Percentiles rank a stretch among this genome's conserved stretches.
phyloP scores from a whole-genome alignment of 179 eudicot species.

The Silene coronaria region DNA sequence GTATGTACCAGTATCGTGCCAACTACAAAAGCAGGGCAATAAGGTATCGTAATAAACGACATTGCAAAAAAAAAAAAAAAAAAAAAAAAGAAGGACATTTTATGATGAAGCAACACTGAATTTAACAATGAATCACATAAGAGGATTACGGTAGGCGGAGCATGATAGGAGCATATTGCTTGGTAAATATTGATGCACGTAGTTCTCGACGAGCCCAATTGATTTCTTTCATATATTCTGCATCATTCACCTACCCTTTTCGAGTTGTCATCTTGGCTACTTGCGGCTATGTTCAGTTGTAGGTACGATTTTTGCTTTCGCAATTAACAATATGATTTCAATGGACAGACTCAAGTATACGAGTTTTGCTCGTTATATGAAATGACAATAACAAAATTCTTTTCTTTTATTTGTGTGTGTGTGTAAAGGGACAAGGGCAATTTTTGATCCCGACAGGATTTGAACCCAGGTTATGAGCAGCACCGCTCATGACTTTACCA shows the following conservation, averaged over 20 bases:
- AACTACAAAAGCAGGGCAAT: slow-evolving; percentile 30
- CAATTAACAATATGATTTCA: neutral
- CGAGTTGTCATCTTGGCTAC: slow-evolving; percentile 9
- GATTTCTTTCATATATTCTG: slow-evolving; percentile 55
- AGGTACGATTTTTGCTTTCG: too few relatives aligned
- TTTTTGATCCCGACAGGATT: too few relatives aligned
- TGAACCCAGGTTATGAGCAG: too few relatives aligned
- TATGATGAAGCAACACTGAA: neutral
- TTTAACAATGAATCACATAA: neutral
- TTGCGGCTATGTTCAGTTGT: neutral
- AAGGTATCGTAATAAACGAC: neutral
- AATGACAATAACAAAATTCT: too few relatives aligned
- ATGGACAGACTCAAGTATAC: neutral
- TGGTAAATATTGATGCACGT: slow-evolving; percentile 57
- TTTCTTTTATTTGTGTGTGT: too few relatives aligned
- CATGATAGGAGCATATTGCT: slow-evolving; percentile 80
- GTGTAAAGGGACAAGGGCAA: too few relatives aligned
- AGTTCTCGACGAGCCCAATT: slow-evolving; percentile 63
- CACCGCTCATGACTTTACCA: too few relatives aligned
- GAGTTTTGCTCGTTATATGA: slow-evolving; percentile 30
- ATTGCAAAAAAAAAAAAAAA: neutral
- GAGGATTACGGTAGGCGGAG: slow-evolving; percentile 72
- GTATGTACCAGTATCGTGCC: slow-evolving; percentile 94
- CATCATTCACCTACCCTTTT: slow-evolving; percentile 30
- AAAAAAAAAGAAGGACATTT: too few relatives aligned